phyloP scores from a whole-genome alignment of 140 eudicot species.

The Flaveria floridana region DNA sequence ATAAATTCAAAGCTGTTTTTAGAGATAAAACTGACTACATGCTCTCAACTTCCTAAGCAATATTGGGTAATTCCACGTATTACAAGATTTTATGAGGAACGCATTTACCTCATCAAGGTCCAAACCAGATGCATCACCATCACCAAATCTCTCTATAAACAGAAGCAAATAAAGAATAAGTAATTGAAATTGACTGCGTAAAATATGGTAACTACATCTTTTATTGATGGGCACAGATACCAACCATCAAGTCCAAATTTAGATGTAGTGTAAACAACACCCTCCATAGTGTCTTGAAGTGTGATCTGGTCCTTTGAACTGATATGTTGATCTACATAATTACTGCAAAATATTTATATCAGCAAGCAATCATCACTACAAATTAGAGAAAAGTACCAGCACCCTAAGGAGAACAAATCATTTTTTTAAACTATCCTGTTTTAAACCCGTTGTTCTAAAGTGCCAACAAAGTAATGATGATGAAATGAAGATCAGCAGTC shows the following conservation, averaged over 20 bases:
- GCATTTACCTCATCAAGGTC: constrained; percentile 91
- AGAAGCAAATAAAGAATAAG: constrained; percentile 16
- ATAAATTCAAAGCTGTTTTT: neutral
- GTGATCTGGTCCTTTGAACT: constrained; percentile 97
- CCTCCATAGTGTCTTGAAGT: constrained; percentile 95
- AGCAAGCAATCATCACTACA: constrained; percentile 30
- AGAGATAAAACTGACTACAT: neutral
- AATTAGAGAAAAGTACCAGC: constrained; percentile 19
- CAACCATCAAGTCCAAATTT: constrained; percentile 94
- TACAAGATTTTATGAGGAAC: neutral
- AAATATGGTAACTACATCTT: neutral
- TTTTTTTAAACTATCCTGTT: neutral
- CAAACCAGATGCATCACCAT: constrained; percentile 81
- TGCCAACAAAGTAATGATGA: constrained; percentile 15
- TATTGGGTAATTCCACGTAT: neutral
- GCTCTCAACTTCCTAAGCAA: constrained; percentile 13
- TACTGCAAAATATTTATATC: constrained; percentile 53
- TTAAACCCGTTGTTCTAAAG: neutral
- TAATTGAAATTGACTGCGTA: neutral
- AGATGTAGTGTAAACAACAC: constrained; percentile 79
- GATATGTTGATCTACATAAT: constrained; percentile 90
- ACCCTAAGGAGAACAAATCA: neutral
- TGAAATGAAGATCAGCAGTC: neutral
- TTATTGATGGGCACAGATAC: constrained; percentile 23
- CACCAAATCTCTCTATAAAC: constrained; percentile 89